Evolutionary conservation across 108 stramenopile species (phyloP).

Genomic region (Parietichytrium sp.): DNA sequence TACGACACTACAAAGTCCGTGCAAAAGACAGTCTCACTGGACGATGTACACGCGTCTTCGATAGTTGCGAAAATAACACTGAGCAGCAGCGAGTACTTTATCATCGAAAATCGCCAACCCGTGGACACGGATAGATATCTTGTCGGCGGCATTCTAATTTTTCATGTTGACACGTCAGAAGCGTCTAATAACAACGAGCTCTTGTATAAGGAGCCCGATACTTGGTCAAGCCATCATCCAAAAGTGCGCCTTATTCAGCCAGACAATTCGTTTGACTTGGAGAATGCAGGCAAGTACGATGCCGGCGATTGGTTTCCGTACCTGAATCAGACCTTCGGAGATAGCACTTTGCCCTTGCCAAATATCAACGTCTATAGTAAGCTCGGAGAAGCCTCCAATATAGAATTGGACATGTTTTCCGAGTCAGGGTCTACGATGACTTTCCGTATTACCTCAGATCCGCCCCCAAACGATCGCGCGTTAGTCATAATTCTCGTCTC

Average conservation of each 20-base stretch:
- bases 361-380: neutral
- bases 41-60: constrained; percentile 57
- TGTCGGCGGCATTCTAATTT: constrained; percentile 66
- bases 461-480: too few species aligned
- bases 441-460: too few species aligned
- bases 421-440: neutral
- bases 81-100: constrained; percentile 63
- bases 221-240: constrained; percentile 74
- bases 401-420: neutral
- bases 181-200: constrained; percentile 36
- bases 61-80: too few species aligned
- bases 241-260: constrained; percentile 66
- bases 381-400: neutral
- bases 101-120: constrained; percentile 69
- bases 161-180: constrained; percentile 64
- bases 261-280: constrained; percentile 72
- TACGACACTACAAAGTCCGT: constrained; percentile 45
- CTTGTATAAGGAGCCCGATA: constrained; percentile 56
- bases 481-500: too few species aligned
- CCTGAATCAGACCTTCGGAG: neutral
- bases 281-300: constrained; percentile 45
- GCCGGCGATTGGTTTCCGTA: neutral
- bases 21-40: neutral
- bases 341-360: neutral
- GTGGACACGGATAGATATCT: constrained; percentile 57